These are phyloP conservation scores for Triticum timopheevii DNA, from an alignment of 176 grass and related monocot genomes.

Conservation along the genomic window DNA sequence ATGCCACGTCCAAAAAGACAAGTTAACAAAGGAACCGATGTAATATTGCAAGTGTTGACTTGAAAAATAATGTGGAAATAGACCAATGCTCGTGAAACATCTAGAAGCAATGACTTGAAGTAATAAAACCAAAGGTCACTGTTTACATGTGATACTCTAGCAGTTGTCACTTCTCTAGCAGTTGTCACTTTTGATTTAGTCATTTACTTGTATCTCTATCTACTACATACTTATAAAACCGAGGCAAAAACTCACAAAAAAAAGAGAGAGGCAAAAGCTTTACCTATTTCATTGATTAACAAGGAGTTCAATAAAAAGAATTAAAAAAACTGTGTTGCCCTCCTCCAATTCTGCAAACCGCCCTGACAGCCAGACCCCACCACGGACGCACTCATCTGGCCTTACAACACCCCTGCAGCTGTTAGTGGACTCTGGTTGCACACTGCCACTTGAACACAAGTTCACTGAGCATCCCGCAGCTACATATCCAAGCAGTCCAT, in stretches of 20 bases:
- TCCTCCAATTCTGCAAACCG: background rate
- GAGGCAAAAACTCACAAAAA: background rate
- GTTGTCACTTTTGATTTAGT: background rate
- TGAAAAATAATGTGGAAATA: slow-evolving; percentile 3
- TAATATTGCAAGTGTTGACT: background rate
- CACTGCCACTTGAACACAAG: background rate
- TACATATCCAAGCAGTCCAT: background rate
- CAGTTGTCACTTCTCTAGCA: background rate
- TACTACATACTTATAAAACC: background rate
- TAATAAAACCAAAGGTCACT: background rate
- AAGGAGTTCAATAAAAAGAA: background rate
- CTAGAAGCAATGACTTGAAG: background rate
- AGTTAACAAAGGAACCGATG: background rate
- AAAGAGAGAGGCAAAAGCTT: background rate
- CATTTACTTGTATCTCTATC: background rate
- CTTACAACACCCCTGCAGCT: background rate
- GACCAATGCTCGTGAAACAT: background rate
- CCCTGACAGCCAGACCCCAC: background rate
- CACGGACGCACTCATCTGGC: background rate
- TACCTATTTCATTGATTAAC: background rate
- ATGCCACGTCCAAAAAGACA: background rate
- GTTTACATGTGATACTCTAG: background rate
- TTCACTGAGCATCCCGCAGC: background rate
- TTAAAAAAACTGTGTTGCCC: background rate
- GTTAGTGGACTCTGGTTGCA: background rate